A percentile compares a stretch with the other conserved stretches of the same genome.
Conservation (phyloP, 1,284 basidiomycete genomes). For the Rhizoctonia solani region DNA sequence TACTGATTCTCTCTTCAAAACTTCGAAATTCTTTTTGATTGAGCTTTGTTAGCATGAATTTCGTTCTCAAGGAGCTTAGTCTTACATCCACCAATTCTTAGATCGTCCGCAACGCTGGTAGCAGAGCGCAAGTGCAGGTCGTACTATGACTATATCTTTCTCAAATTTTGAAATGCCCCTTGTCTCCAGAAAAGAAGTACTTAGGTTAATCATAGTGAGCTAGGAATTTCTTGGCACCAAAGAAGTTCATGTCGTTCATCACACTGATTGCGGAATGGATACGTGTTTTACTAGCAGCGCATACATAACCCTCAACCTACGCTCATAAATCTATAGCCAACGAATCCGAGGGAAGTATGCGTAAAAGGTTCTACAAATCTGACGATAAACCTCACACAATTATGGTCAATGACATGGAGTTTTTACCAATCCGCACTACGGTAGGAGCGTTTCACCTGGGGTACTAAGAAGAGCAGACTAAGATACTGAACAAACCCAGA, state of each 20-base stretch:
- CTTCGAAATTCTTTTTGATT: neutral
- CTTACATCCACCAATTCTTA: conserved; percentile 2
- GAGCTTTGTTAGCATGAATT: neutral
- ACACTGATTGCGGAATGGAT: neutral
- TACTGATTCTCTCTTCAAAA: neutral
- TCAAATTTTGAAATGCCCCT: neutral
- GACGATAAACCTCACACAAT: neutral
- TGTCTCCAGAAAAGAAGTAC: conserved; percentile 28
- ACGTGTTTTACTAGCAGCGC: neutral
- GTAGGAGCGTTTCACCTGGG: neutral
- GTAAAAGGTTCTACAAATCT: neutral
- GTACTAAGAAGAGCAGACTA: neutral
- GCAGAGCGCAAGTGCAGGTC: conserved; percentile 31
- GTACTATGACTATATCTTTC: neutral
- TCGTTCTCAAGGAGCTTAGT: neutral
- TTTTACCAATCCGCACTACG: neutral
- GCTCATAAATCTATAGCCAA: neutral
- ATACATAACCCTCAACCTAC: too few relatives aligned
- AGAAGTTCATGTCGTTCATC: conserved; percentile 35
- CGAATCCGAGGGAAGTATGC: neutral
- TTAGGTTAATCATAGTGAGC: conserved; percentile 34
- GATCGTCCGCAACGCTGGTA: conserved; percentile 37
- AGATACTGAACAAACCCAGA: neutral
- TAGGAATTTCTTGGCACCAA: conserved; percentile 36
- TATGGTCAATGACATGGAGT: neutral